Base-by-base conservation (phyloP, 805 yeast species). In the Barnettozyma sp. region DNA sequence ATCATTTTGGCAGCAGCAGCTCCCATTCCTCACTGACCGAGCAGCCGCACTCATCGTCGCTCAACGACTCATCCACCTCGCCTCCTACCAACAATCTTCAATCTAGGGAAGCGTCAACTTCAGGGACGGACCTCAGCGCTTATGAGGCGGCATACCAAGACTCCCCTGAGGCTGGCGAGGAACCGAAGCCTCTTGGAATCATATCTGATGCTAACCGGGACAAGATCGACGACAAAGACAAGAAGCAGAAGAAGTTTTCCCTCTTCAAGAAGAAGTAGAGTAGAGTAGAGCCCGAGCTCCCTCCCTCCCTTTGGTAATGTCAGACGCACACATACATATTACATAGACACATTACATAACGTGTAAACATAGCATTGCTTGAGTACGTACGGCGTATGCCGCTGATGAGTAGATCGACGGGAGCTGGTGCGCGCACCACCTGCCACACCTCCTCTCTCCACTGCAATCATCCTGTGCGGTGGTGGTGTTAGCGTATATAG, bases 231-330 rank as follows among this genome's bases (percentile, higher is more conserved):
- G 28, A n/a, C n/a, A n/a, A n/a, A n/a, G n/a, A n/a, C n/a, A n/a
- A 40, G 13, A 31, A 40, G 33, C 36, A 40, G 33, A 40, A 41
- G 18, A 41, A 38, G 30, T 41, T 38, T 26, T 42, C 40, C 2
- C 22, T 41, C 7, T 39, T 35, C 18, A 41, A 35, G 26, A 38
- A 35, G 22, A 38, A 41, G 30, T 36, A 35, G 24, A 27, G n/a
- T 16, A 11, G 19, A 14, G 7, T 24, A n/a, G n/a, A n/a, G n/a
- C n/a, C n/a, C n/a, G n/a, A n/a, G n/a, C n/a, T n/a, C n/a, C n/a
- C n/a, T n/a, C n/a, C n/a, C n/a, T n/a, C n/a, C n/a, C n/a, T n/a
- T n/a, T n/a, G n/a, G n/a, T n/a, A n/a, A n/a, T n/a, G n/a, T n/a
- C n/a, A n/a, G n/a, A n/a, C n/a, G n/a, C n/a, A n/a, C n/a, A n/a